Evolutionary conservation across 2,329 filamentous ascomycete genomes (phyloP).

Genomic region (Diaporthe sp.): DNA sequence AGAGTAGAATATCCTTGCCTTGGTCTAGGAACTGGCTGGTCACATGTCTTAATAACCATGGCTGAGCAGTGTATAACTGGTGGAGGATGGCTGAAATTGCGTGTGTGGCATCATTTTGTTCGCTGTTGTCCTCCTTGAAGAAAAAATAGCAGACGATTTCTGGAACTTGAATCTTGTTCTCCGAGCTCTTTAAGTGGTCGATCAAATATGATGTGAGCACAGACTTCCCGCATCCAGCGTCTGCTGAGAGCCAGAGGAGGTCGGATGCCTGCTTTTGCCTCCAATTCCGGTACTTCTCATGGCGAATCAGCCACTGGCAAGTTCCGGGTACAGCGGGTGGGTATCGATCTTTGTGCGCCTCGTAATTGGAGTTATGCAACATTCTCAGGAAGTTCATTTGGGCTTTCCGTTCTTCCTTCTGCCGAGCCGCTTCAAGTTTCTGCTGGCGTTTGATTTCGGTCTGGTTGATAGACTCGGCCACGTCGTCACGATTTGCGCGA

Average conservation of each 20-base stretch:
- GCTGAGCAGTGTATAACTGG: constrained; percentile 40
- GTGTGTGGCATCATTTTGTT: constrained; percentile 37
- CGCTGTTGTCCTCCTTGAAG: constrained; percentile 42
- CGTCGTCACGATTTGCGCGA: neutral
- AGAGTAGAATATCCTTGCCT: constrained; percentile 14
- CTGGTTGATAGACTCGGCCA: constrained; percentile 29
- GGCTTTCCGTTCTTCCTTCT: constrained; percentile 20
- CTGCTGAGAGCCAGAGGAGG: constrained; percentile 42
- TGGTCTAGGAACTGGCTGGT: constrained; percentile 3
- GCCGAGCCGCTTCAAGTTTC: constrained; percentile 1
- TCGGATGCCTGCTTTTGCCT: constrained; percentile 15
- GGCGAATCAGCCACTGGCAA: constrained; percentile 42
- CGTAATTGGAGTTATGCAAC: constrained; percentile 33
- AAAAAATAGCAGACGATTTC: constrained; percentile 43
- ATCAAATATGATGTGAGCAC: constrained; percentile 40
- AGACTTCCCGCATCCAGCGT: constrained; percentile 43
- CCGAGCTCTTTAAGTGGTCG: constrained; percentile 35
- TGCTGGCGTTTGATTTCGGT: constrained; percentile 11
- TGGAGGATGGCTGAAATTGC: constrained; percentile 37
- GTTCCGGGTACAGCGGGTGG: constrained; percentile 40
- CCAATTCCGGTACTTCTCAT: constrained; percentile 34
- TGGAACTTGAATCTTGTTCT: constrained; percentile 20
- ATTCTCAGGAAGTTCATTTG: neutral
- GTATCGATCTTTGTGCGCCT: constrained; percentile 39
- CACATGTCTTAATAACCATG: constrained; percentile 9